These are phyloP conservation scores for Agaricus sinodeliciosus DNA, from an alignment of 768 basidiomycete species.

Conservation along the genomic window DNA sequence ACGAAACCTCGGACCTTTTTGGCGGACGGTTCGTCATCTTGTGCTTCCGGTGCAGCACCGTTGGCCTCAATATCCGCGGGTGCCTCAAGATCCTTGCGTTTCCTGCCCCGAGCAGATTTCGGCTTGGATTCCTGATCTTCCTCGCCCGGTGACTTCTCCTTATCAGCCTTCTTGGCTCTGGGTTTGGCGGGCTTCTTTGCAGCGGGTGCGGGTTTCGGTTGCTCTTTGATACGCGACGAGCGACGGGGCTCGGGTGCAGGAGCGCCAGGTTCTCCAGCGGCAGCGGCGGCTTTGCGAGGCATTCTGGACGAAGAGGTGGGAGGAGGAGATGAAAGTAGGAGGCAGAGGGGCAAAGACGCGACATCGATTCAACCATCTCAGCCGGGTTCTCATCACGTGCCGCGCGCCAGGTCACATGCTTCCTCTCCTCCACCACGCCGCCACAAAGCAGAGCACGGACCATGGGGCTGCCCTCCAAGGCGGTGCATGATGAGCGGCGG, in stretches of 20 bases:
- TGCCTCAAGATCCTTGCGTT: conserved; percentile 35
- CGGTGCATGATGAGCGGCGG: too few species aligned
- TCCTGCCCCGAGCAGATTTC: conserved; percentile 33
- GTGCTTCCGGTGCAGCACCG: conserved; percentile 26
- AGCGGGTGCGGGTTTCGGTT: conserved; percentile 45
- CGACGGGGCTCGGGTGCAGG: conserved; percentile 53
- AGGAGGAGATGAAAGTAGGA: conserved; percentile 16
- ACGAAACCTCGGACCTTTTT: conserved; percentile 46
- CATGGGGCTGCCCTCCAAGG: too few species aligned
- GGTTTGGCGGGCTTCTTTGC: conserved; percentile 64
- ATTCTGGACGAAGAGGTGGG: conserved; percentile 27
- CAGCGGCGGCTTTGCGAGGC: conserved; percentile 64
- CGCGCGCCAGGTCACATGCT: conserved; percentile 20
- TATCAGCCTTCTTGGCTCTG: conserved; percentile 46
- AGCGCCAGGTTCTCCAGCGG: conserved; percentile 32
- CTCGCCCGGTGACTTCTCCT: conserved; percentile 26
- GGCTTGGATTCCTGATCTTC: conserved; percentile 53
- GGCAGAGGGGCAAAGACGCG: conserved; percentile 21
- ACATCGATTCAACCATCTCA: conserved; percentile 26
- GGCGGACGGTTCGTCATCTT: conserved; percentile 42
- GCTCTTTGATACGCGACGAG: conserved; percentile 69
- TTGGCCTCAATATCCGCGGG: conserved; percentile 27
- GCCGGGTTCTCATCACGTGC: conserved; percentile 28
- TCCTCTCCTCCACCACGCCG: not conserved
- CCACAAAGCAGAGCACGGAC: too few species aligned